Evolutionary conservation across 2,329 filamentous ascomycete species (phyloP), one percentile per base, ranked within the genome.

Genomic region (Zelopaecilomyces penicillatus): DNA sequence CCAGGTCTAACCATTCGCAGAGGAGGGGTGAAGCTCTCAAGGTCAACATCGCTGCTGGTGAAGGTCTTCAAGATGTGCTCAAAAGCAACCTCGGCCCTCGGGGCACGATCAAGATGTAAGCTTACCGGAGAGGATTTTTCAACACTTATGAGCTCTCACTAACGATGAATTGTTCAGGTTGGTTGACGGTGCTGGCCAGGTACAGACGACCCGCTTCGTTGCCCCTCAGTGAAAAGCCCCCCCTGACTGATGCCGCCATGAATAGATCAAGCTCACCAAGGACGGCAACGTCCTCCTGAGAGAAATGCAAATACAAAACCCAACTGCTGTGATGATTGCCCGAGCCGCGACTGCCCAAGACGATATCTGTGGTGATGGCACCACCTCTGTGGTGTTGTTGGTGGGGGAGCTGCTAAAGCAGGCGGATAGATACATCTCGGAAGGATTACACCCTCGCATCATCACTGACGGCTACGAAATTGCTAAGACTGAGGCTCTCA

Each of bases 401-500:
- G 90, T 98, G 42, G 93, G 93, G 65, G 93, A 98, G 74, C 80
- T 98, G 49, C 71, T 98, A 62, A 98, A 97, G 78, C 93, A 98
- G 73, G 93, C 93, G 48, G 87, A 97, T 65, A 81, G 93, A 66
- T 89, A 95, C 66, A 97, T 98, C 61, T 82, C 86, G 9, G 93
- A 98, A 68, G 93, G 93, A n/a, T 75, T 98, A 52, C 93, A 98
- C 68, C 93, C 93, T 40, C 80, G 93, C 57, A 89, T 98, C 53
- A 90, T 98, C 65, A 96, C 91, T 33, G 93, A 98, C 63, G 93
- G 93, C 8, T 98, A 95, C 62, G 93, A 98, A 66, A 85, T 97
- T 62, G 93, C 90, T 42, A 98, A 97, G 78, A 82, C 76, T 29
- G 93, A 97, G 70, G 78, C 93, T 12, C 71, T 98, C 32, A 94